Conservation (phyloP, 2,329 filamentous ascomycete genomes). For the Fusarium pininemorale region DNA sequence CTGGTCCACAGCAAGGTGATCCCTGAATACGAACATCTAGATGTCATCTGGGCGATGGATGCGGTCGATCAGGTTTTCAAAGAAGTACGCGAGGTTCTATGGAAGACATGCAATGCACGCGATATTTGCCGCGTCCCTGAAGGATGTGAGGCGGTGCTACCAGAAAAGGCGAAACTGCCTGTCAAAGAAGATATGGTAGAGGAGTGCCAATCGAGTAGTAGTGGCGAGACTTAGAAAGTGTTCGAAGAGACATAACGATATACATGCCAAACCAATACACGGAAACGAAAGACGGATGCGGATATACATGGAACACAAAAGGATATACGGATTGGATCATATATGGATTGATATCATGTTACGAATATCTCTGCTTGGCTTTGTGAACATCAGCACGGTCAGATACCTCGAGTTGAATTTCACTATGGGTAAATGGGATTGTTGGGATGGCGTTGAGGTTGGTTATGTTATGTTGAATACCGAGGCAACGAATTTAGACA, state of each 20-base stretch:
- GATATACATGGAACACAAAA: background rate
- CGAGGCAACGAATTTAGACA: background rate
- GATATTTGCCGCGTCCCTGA: slow-evolving; percentile 69
- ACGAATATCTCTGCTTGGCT: background rate
- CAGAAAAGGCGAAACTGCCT: slow-evolving; percentile 46
- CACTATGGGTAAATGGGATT: background rate
- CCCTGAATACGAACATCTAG: slow-evolving; percentile 89
- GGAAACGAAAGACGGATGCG: background rate
- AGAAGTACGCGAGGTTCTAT: slow-evolving; percentile 83
- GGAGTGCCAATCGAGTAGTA: slow-evolving; percentile 40
- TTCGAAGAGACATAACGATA: slow-evolving; percentile 11
- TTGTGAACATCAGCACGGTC: background rate
- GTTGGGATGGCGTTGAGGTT: background rate
- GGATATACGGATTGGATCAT: background rate
- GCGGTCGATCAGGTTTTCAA: slow-evolving; percentile 82
- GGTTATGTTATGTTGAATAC: background rate
- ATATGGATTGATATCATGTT: background rate
- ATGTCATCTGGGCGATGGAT: slow-evolving; percentile 96
- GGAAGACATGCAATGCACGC: slow-evolving; percentile 74
- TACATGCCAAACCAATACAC: slow-evolving; percentile 9
- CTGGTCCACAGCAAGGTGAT: slow-evolving; percentile 86
- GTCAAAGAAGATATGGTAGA: slow-evolving; percentile 8
- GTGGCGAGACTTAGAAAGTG: slow-evolving; percentile 17
- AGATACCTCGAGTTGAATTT: slow-evolving; percentile 1
- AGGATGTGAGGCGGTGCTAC: slow-evolving; percentile 65